Conservation (phyloP, 2,329 filamentous ascomycete genomes). For the Blastomyces parvus region DNA sequence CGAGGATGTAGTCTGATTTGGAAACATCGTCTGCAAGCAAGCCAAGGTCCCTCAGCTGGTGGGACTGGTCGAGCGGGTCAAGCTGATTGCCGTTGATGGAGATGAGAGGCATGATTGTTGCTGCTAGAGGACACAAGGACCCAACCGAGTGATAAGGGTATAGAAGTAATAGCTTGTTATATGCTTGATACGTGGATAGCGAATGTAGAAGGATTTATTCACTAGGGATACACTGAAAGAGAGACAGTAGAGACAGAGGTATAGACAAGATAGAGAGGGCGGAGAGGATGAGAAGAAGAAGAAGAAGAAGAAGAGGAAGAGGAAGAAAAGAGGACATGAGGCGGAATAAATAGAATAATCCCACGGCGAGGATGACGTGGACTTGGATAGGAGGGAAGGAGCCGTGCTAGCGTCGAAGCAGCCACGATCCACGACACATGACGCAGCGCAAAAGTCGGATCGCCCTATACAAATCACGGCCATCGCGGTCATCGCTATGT, state of each 20-base stretch:
- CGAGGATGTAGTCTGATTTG: conserved; percentile 5
- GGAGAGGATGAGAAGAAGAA: background rate
- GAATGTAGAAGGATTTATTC: background rate
- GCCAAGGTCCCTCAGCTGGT: background rate
- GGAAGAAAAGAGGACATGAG: background rate
- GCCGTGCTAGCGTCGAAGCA: background rate
- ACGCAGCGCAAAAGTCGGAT: background rate
- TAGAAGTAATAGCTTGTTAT: background rate
- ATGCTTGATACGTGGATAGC: background rate
- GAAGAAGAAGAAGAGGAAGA: background rate
- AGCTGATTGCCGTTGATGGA: conserved; percentile 2
- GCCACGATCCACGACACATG: background rate
- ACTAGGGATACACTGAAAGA: background rate
- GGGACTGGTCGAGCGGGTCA: background rate
- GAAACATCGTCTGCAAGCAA: background rate
- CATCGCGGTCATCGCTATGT: no score
- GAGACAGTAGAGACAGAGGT: background rate
- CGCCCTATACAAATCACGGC: background rate
- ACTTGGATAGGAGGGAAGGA: background rate
- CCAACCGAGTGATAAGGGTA: background rate
- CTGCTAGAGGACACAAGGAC: background rate
- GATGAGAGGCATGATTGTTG: background rate
- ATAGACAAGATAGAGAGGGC: background rate
- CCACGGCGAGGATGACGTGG: background rate
- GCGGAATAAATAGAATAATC: background rate